Evolutionary conservation across 2,329 filamentous ascomycete genomes (phyloP).

Genomic region (Aspergillus proliferans): DNA sequence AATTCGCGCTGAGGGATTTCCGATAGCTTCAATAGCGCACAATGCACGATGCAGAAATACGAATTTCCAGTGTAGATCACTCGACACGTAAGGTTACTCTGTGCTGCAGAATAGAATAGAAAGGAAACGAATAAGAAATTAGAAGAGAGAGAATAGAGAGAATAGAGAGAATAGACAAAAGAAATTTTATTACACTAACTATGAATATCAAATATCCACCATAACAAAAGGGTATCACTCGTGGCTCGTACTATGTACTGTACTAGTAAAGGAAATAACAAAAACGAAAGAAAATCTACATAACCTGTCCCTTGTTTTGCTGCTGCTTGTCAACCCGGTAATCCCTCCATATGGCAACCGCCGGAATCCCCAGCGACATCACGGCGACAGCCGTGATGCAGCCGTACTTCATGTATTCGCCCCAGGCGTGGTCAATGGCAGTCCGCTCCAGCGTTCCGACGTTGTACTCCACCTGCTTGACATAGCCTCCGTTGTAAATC

Average conservation of each 20-base stretch:
- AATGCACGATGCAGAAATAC: background rate
- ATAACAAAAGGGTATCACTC: background rate
- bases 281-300: background rate
- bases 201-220: background rate
- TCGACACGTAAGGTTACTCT: too few relatives aligned
- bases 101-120: background rate
- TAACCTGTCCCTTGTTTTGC: background rate
- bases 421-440: conserved; percentile 35
- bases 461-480: conserved; percentile 22
- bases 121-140: background rate
- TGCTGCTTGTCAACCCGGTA: conserved; percentile 30
- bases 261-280: background rate
- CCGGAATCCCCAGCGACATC: conserved; percentile 27
- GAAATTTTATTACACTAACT: background rate
- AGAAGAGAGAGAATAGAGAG: background rate
- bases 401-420: conserved; percentile 30
- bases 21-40: background rate
- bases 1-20: background rate
- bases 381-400: conserved; percentile 30
- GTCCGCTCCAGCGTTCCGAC: conserved; percentile 23
- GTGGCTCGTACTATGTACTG: background rate
- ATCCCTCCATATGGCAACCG: conserved; percentile 34
- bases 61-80: too few relatives aligned
- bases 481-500: conserved; percentile 24
- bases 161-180: background rate